phyloP scores from a whole-genome alignment of 192 early-diverging fungal species.

The Pecoramyces ruminantium region DNA sequence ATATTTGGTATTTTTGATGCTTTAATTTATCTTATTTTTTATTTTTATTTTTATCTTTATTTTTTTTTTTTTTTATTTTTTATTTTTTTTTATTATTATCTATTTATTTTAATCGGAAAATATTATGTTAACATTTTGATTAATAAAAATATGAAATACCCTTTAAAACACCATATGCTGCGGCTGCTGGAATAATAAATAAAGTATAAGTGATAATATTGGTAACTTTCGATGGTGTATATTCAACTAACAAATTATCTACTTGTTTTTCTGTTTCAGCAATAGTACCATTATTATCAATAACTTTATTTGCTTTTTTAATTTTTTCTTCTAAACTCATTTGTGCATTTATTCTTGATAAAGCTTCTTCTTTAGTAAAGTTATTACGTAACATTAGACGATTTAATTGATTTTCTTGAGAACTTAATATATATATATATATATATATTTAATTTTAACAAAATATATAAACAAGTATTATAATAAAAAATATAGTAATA shows the following conservation, averaged over 20 bases:
- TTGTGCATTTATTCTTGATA: constrained; percentile 60
- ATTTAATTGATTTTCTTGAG: constrained; percentile 46
- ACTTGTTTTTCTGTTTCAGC: constrained; percentile 29
- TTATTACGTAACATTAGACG: constrained; percentile 59
- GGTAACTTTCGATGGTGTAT: constrained; percentile 4
- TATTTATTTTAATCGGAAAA: no score
- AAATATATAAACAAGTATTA: neutral
- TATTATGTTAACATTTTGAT: no score
- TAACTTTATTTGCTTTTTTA: constrained; percentile 55
- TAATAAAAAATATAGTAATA: neutral
- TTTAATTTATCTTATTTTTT: no score
- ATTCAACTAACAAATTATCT: constrained; percentile 7
- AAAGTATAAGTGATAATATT: neutral
- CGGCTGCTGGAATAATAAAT: neutral
- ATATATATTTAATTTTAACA: no score
- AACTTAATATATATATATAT: constrained; percentile 37
- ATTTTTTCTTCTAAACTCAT: constrained; percentile 66
- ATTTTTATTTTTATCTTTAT: no score
- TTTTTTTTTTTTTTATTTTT: no score
- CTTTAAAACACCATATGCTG: neutral
- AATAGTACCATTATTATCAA: constrained; percentile 63
- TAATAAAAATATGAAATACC: neutral
- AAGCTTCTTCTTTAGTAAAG: constrained; percentile 42
- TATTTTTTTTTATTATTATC: no score
- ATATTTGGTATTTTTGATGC: no score